phyloP scores from a whole-genome alignment of 306 rosid species.

The Dalbergia cultrata region DNA sequence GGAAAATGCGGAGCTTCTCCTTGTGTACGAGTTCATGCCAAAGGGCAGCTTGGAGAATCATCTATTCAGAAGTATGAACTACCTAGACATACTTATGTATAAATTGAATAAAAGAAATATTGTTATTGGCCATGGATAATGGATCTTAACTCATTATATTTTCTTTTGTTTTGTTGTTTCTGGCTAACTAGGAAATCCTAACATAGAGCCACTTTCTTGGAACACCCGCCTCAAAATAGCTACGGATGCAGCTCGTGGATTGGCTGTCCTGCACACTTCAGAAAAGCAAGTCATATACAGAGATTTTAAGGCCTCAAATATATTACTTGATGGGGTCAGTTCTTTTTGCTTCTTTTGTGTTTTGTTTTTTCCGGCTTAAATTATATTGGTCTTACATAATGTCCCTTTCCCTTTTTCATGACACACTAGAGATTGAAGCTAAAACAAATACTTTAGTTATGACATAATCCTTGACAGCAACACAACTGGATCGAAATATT shows the following conservation, averaged over 20 bases:
- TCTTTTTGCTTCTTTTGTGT: background rate
- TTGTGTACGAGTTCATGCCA: constrained; percentile 88
- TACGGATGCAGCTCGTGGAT: constrained; percentile 88
- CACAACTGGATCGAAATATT: too few species aligned
- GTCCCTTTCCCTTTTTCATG: background rate
- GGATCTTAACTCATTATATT: constrained; percentile 21
- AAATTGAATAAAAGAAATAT: background rate
- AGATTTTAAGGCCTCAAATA: constrained; percentile 95
- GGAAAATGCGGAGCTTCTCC: constrained; percentile 78
- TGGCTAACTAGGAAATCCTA: constrained; percentile 57
- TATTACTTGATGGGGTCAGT: constrained; percentile 86
- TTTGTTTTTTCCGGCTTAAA: constrained; percentile 7
- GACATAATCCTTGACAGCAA: too few species aligned
- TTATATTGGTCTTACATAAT: background rate
- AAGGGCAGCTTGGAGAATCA: constrained; percentile 94
- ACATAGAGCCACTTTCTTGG: constrained; percentile 75
- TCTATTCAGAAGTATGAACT: constrained; percentile 82
- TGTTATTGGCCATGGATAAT: background rate
- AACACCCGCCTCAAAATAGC: constrained; percentile 73
- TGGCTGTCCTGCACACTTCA: constrained; percentile 79
- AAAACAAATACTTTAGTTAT: too few species aligned
- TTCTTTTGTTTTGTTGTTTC: constrained; percentile 22
- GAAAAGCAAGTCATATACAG: constrained; percentile 82
- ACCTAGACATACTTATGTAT: background rate
- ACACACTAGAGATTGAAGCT: background rate